Conservation (phyloP, 768 basidiomycete species). For the Hydnum rufescens region DNA sequence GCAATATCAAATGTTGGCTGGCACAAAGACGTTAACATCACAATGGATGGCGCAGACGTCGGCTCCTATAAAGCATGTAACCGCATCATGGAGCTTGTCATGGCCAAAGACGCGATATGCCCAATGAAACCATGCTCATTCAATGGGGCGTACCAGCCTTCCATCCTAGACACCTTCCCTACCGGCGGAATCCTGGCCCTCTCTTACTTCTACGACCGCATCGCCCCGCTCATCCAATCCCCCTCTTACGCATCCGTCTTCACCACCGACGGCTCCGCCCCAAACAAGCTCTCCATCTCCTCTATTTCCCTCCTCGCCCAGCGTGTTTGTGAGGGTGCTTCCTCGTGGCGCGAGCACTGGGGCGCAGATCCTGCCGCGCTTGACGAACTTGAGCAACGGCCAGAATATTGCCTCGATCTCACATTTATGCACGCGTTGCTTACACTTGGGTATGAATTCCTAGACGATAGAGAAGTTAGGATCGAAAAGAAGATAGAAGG, state of each 20-base stretch:
- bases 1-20: conserved; percentile 32
- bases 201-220: conserved; percentile 95
- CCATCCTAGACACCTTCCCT: conserved; percentile 72
- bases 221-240: conserved; percentile 43
- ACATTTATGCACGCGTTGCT: conserved; percentile 88
- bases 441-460: conserved; percentile 79
- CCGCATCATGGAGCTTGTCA: conserved; percentile 62
- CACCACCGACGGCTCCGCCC: background rate
- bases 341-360: conserved; percentile 28
- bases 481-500: conserved; percentile 70
- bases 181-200: conserved; percentile 73
- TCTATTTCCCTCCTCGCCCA: conserved; percentile 44
- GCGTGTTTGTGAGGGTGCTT: conserved; percentile 51
- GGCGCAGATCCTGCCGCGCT: conserved; percentile 25
- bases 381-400: conserved; percentile 56
- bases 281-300: conserved; percentile 19
- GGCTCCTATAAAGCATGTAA: conserved; percentile 78
- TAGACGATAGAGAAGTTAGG: conserved; percentile 39
- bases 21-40: conserved; percentile 31
- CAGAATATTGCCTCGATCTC: conserved; percentile 90
- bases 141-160: conserved; percentile 93
- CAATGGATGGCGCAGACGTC: conserved; percentile 68
- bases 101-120: conserved; percentile 93
- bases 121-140: conserved; percentile 90
- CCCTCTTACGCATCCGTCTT: conserved; percentile 11